phyloP scores from a whole-genome alignment of 345 rosid species.

The Citrus hindsii region DNA sequence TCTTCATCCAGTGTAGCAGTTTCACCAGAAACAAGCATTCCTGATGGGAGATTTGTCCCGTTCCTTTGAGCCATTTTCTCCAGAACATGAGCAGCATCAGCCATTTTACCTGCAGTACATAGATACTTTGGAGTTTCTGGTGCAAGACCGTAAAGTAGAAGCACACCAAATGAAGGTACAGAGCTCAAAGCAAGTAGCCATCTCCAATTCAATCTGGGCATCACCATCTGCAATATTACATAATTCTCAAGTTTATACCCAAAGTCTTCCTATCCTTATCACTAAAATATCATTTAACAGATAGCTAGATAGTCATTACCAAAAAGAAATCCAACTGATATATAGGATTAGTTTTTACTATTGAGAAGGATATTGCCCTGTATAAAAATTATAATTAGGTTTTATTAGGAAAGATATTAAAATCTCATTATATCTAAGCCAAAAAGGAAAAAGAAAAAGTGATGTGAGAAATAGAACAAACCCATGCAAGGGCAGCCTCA shows the following conservation, averaged over 20 bases:
- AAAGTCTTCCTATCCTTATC: too few species aligned
- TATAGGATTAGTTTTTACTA: too few species aligned
- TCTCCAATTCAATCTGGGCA: slow-evolving; percentile 64
- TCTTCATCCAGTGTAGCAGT: slow-evolving; percentile 16
- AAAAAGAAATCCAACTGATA: too few species aligned
- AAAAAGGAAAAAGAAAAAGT: too few species aligned
- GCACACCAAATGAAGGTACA: slow-evolving; percentile 49
- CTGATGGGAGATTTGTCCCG: slow-evolving; percentile 34
- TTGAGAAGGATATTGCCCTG: too few species aligned
- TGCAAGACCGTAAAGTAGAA: slow-evolving; percentile 36
- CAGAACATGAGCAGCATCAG: slow-evolving; percentile 43
- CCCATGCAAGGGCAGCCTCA: slow-evolving; percentile 70
- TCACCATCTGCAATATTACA: slow-evolving; percentile 34
- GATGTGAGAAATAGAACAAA: slow-evolving; percentile 8
- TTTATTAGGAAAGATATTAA: too few species aligned
- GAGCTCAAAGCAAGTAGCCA: slow-evolving; percentile 67
- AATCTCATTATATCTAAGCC: too few species aligned
- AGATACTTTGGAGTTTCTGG: slow-evolving; percentile 68
- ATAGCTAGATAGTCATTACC: too few species aligned
- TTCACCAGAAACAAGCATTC: slow-evolving; percentile 40
- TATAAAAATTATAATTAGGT: too few species aligned
- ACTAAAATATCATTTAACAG: too few species aligned
- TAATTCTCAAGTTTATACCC: too few species aligned
- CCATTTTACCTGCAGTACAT: slow-evolving; percentile 39
- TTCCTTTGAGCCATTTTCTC: slow-evolving; percentile 37